Evolutionary conservation across 805 yeast genomes (phyloP), one percentile per base, ranked within the genome.

Genomic region (Ogataea chonburiensis): DNA sequence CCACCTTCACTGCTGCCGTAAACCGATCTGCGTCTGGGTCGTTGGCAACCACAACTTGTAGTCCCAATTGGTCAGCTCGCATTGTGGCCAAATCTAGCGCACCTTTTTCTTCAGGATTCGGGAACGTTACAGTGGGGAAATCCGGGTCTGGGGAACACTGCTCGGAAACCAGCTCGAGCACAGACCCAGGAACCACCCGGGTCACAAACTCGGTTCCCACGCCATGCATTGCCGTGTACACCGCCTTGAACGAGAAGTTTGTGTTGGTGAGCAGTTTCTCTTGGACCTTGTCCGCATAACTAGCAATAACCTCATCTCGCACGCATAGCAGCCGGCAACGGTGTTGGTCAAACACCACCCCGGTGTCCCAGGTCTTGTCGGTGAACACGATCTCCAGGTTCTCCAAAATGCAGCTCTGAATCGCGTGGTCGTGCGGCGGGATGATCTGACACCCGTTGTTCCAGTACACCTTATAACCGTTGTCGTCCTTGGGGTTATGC

Each of bases 21-120:
- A 91, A 91, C 41, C 98, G 68, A 58, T 91, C 98, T 0, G 98
- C 98, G 61, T 91, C 98, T 0, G 98, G 98, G 55, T 91, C 98
- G 58, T 83, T 91, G 1, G 96, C 96, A 2, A 91, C 51, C 2
- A 91, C 91, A 19, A 87, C 56, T 3, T 63, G 55, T 0, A 68
- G 68, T 2, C 61, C 56, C 1, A 45, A 35, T 5, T 51, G 49
- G 25, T 84, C 79, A 0, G 96, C 97, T 3, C 61, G 56, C 7
- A 55, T 34, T 13, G 80, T 79, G 0, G 95, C 91, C 34, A 81
- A 54, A 46, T 78, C 82, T 37, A 93, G 66, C 0, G 98, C 98
- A 3, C 96, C 96, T 45, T 79, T 76, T 53, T 91, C 98, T 59
- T 91, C 98, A 0, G 98, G 98, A 53, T 91, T 91, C 5, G 98